Base-by-base conservation (phyloP, 306 rosid genomes). In the Vicia sativa region DNA sequence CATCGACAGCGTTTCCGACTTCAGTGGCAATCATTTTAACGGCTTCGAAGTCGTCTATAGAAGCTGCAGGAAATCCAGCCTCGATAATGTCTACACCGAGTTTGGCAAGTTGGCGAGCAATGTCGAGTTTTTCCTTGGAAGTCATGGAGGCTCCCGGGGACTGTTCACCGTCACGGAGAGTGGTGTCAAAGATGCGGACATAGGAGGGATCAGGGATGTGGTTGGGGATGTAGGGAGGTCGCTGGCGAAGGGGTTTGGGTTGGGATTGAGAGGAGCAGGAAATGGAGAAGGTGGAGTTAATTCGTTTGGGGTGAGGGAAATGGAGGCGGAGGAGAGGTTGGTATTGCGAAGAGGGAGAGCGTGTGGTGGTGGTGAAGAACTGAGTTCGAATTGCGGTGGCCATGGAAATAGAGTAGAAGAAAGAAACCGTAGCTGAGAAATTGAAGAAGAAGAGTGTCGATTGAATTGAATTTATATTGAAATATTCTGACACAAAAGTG, bases 81-180 rank as follows among this genome's bases (percentile, higher is more conserved):
- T 93, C 97, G 21, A 93, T 93, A 25, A 90, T 87, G 67, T 93
- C 99, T 0, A 93, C 97, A 0, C 99, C 97, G 7, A 93, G 99
- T 79, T 81, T 89, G 1, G 92, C 73, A 0, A 93, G 87, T 83
- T 90, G 95, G 9, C 92, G 76, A 4, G 99, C 99, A 11, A 93
- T 87, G 83, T 88, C 97, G 8, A 90, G 72, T 68, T 93, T 93
- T 80, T 90, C 96, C 71, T 88, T 93, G 5, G 97, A 81, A 2
- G 96, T 93, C 77, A 93, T 80, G 57, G 99, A 83, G 43, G 99
- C 97, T n/a, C 99, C 99, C 4, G 97, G 99, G 23, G 97, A 88
- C 72, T 93, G 99, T 84, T 93, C 99, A 65, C 97, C 99, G 56
- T 93, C 97, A 12, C 99, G 99, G 77, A 93, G 97, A 7, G 99